These are phyloP conservation scores for Volvariella volvacea DNA, from an alignment of 1,284 basidiomycete genomes.

Conservation along the genomic window DNA sequence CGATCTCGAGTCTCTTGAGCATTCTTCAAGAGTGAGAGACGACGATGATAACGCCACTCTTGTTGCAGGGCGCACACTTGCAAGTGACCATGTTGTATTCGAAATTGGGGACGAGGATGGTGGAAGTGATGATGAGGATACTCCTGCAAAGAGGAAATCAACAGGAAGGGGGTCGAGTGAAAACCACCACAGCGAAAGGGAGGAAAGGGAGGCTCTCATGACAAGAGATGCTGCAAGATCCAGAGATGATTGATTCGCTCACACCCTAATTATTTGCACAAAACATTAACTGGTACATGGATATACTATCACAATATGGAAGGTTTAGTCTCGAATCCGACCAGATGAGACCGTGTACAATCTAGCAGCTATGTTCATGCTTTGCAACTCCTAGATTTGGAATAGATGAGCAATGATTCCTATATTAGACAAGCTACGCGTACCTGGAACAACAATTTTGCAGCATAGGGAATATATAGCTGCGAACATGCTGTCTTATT, in stretches of 20 bases:
- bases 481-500: slow-evolving; percentile 94
- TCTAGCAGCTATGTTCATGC: slow-evolving; percentile 86
- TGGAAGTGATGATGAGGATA: slow-evolving; percentile 55
- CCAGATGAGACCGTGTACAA: slow-evolving; percentile 79
- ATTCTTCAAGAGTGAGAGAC: slow-evolving; percentile 49
- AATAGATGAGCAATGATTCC: not conserved
- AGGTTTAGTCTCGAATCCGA: slow-evolving; percentile 55
- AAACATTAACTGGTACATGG: slow-evolving; percentile 31
- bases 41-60: slow-evolving; percentile 65
- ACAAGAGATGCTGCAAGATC: slow-evolving; percentile 13
- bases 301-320: slow-evolving; percentile 16
- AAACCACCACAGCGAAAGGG: slow-evolving; percentile 29
- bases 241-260: slow-evolving; percentile 7
- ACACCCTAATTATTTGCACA: slow-evolving; percentile 16
- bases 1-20: slow-evolving; percentile 72
- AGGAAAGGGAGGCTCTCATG: slow-evolving; percentile 65
- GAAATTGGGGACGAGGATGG: slow-evolving; percentile 87
- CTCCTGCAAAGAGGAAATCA: slow-evolving; percentile 42
- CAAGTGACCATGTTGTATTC: slow-evolving; percentile 75
- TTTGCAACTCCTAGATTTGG: slow-evolving; percentile 67
- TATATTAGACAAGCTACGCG: slow-evolving; percentile 11
- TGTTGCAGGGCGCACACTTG: slow-evolving; percentile 48
- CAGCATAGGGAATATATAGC: slow-evolving; percentile 87
- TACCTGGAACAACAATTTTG: slow-evolving; percentile 89
- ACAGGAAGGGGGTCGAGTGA: slow-evolving; percentile 40